Base-by-base conservation (phyloP, 1,284 basidiomycete species). In the Rhizoctonia solani region DNA sequence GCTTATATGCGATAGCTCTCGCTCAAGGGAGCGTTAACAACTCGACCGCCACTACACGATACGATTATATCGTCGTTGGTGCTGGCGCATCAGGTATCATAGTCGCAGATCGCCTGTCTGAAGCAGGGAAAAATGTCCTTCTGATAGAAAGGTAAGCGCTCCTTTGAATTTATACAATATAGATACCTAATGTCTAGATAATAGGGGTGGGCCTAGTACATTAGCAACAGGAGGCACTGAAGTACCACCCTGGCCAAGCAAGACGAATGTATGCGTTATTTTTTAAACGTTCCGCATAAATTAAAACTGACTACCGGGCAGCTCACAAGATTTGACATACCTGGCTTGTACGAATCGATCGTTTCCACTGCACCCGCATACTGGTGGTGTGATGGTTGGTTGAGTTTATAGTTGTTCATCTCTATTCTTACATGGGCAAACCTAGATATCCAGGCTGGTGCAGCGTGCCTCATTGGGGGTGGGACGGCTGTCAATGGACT, bases 271-370 rank as follows among this genome's bases (percentile, higher is more conserved):
- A 72, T 42, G 78, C 39, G 46, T 37, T 21, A 41, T 8, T 23
- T 37, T 13, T 14, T 67, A 25, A n/a, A n/a, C n/a, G 27, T 44
- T 4, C 61, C 56, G 19, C 16, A 9, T 63, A n/a, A 4, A 65
- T 13, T 47, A 9, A 59, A 37, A 63, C n/a, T 58, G n/a, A n/a
- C 56, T 14, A n/a, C n/a, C 34, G 4, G 21, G n/a, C 66, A 85
- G 84, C 75, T 85, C 59, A 87, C 86, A 9, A 86, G 85, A 70
- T 87, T 86, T 72, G 86, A 87, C 70, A 78, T 86, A 56, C 85
- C 86, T 16, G 85, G 85, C 67, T 72, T 86, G 49, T 87, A 86
- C 72, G 85, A 87, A 29, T 44, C 47, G 16, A 68, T 59, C 44
- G 58, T 44, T 34, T 25, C 49, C n/a, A 34, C 85, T 69, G 72